Base-by-base conservation (phyloP, 192 early-diverging fungal genomes). In the Coemansia sp. region DNA sequence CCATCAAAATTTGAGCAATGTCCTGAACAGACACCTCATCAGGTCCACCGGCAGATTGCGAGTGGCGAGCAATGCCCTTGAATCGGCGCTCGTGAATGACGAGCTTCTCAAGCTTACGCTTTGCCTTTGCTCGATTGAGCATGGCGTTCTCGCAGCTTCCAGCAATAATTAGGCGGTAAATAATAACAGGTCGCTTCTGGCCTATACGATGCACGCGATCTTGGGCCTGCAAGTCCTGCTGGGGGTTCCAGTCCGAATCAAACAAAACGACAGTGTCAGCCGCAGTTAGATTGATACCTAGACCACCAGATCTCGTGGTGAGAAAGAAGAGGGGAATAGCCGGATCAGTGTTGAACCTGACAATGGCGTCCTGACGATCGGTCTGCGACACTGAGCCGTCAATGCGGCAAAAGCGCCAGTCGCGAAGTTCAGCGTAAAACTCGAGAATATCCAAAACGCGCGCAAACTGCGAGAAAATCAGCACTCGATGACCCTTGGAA, bases 231-330 rank as follows among this genome's bases (percentile, higher is more conserved):
- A 97, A 64, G 65, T 97, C 96, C 70, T 89, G 88, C 84, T 99
- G 96, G n/a, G 94, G 96, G 58, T 99, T 98, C 92, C 94, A 96
- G 66, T 90, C 94, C 41, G 86, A 94, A 58, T 97, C 96, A 65
- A 91, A 97, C 43, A 98, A 88, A 37, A 98, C 81, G 8, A 98
- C 96, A 29, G 89, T 96, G 61, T 98, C 94, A 9, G 96, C 96
- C 0, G 91, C 87, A 3, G 96, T 95, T 56, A 98, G 68, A 53
- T 98, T 98, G 67, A 98, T 98, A 41, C 96, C 96, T 21, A 99
- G 72, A 10, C 96, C 96, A 50, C 96, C 96, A 10, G 94, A 90
- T 51, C 96, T 86, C 8, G 96, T 99, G 5, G 93, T 94, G 14
- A 99, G 63, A 42, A 99, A 73, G 58, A 99, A 99, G 27, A 99